A percentile compares a stretch with the other conserved stretches of the same genome.
Conservation (phyloP, 495 filamentous ascomycete genomes). For the Aspergillus homomorphus region DNA sequence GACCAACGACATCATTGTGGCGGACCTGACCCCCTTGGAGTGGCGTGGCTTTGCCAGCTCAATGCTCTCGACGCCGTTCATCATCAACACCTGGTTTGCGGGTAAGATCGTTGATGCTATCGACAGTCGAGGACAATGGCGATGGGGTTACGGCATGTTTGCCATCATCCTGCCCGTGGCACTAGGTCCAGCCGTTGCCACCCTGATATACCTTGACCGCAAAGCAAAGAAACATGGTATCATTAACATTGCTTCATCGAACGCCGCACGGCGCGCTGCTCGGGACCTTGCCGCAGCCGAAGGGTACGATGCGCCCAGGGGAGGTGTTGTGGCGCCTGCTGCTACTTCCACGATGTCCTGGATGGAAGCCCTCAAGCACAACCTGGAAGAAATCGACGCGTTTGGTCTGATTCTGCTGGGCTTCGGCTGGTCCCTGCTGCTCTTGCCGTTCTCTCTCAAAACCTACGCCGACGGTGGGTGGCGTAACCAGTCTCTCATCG, state of each 20-base stretch:
- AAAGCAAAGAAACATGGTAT: conserved; percentile 47
- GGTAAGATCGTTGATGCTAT: conserved; percentile 17
- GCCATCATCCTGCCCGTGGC: conserved; percentile 52
- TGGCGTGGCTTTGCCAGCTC: conserved; percentile 56
- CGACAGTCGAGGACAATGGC: conserved; percentile 48
- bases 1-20: conserved; percentile 53
- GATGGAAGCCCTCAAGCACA: neutral
- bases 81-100: conserved; percentile 44
- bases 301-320: too few relatives aligned
- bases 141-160: conserved; percentile 58
- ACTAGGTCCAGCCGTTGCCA: conserved; percentile 38
- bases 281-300: too few relatives aligned
- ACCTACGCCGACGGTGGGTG: conserved; percentile 27
- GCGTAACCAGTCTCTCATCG: conserved; percentile 14
- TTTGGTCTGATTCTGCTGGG: conserved; percentile 46
- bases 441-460: conserved; percentile 54
- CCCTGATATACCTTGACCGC: conserved; percentile 47
- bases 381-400: conserved; percentile 11
- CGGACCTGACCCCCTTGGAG: conserved; percentile 55
- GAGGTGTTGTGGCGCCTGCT: too few relatives aligned
- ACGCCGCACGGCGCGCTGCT: conserved; percentile 1
- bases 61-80: conserved; percentile 51
- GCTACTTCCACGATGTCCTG: neutral
- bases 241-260: conserved; percentile 7
- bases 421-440: conserved; percentile 34